A percentile compares a stretch with the other conserved stretches of the same genome.
Conservation (phyloP, 2,329 filamentous ascomycete species). For the Tolypocladium capitatum region DNA sequence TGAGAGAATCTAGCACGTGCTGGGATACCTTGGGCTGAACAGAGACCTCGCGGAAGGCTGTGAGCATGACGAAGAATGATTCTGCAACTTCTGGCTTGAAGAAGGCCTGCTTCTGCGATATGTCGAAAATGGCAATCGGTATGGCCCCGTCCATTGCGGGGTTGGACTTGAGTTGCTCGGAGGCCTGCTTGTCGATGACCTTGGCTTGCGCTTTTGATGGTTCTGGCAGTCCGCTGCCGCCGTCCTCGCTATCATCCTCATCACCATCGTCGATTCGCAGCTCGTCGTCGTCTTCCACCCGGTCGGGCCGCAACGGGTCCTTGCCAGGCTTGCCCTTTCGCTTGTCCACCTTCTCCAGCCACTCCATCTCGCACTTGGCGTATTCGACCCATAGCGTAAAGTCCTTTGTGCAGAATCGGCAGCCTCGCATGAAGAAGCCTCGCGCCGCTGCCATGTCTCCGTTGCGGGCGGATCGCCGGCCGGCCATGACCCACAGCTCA, state of each 20-base stretch:
- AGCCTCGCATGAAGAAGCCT: conserved; percentile 74
- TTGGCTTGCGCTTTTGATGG: conserved; percentile 24
- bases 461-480: conserved; percentile 61
- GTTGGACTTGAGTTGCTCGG: conserved; percentile 50
- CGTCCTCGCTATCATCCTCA: conserved; percentile 32
- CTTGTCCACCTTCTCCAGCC: conserved; percentile 67
- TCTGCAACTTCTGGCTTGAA: conserved; percentile 53
- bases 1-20: conserved; percentile 58
- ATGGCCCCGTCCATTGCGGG: conserved; percentile 88
- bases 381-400: conserved; percentile 78
- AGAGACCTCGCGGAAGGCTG: conserved; percentile 52
- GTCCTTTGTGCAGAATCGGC: conserved; percentile 74
- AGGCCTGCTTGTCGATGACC: conserved; percentile 33
- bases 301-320: conserved; percentile 30
- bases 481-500: conserved; percentile 77
- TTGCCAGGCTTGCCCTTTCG: conserved; percentile 43
- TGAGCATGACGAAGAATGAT: conserved; percentile 70
- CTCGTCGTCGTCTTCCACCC: conserved; percentile 35
- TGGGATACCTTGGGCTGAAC: conserved; percentile 54
- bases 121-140: conserved; percentile 81
- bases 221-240: conserved; percentile 31
- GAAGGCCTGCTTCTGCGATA: conserved; percentile 65
- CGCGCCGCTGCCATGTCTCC: conserved; percentile 80
- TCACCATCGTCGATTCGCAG: conserved; percentile 29
- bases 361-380: conserved; percentile 82